These are phyloP conservation scores for Claviceps fusiformis DNA, from an alignment of 2,329 filamentous ascomycete genomes.

Conservation along the genomic window DNA sequence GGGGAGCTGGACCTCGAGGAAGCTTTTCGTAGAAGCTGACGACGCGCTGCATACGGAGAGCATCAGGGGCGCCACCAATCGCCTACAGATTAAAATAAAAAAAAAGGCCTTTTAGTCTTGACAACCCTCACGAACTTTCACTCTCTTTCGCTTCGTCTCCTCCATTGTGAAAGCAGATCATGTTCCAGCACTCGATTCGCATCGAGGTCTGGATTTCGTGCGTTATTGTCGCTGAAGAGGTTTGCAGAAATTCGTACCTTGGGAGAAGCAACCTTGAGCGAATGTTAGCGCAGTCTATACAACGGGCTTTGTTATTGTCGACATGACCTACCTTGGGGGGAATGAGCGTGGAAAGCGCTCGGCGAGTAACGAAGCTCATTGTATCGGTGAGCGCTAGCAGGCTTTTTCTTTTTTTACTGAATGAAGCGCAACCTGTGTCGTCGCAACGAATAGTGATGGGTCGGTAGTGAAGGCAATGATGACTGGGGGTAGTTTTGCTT, in stretches of 20 bases:
- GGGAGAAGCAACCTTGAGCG: constrained; percentile 59
- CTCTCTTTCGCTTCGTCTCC: not conserved
- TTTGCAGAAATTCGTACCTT: constrained; percentile 40
- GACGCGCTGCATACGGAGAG: constrained; percentile 92
- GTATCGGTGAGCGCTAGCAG: constrained; percentile 28
- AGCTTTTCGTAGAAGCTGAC: constrained; percentile 99
- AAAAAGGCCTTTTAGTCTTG: constrained; percentile 21
- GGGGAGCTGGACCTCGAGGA: constrained; percentile 79
- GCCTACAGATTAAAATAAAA: constrained; percentile 41
- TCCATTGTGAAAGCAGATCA: not conserved
- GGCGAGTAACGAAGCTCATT: constrained; percentile 87
- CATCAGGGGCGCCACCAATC: constrained; percentile 89
- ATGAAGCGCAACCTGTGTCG: constrained; percentile 16
- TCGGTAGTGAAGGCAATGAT: constrained; percentile 20
- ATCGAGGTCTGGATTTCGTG: not conserved
- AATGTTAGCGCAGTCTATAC: constrained; percentile 12
- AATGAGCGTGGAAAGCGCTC: constrained; percentile 94
- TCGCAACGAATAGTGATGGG: constrained; percentile 18
- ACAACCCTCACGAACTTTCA: not conserved
- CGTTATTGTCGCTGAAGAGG: not conserved
- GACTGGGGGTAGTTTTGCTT: constrained; percentile 16
- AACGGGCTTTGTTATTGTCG: not conserved
- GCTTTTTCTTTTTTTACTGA: constrained; percentile 9
- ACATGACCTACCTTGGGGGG: constrained; percentile 73
- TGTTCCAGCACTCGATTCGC: not conserved